These are phyloP conservation scores for Combretum micranthum DNA, from an alignment of 345 rosid genomes.

Conservation along the genomic window DNA sequence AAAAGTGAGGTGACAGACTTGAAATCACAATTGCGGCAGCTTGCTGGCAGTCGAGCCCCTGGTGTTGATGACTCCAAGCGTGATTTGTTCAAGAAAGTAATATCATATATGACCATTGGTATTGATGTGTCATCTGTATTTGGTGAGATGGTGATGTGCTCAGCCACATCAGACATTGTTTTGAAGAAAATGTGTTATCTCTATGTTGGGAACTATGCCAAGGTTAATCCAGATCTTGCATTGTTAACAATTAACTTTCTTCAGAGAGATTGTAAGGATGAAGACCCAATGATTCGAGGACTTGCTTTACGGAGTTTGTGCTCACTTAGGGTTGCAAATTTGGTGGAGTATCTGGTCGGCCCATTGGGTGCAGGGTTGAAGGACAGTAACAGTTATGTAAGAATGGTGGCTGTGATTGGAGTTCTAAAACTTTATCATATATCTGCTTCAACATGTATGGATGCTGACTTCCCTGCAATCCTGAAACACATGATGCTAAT, in stretches of 20 bases:
- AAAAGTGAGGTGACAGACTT: conserved; percentile 95
- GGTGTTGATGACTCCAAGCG: conserved; percentile 96
- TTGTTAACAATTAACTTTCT: conserved; percentile 90
- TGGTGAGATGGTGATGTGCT: conserved; percentile 99
- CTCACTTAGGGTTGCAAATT: conserved; percentile 75
- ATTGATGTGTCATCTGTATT: conserved; percentile 88
- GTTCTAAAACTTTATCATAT: conserved; percentile 89
- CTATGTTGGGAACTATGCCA: conserved; percentile 94
- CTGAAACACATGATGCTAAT: conserved; percentile 81
- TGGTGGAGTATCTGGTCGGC: conserved; percentile 96
- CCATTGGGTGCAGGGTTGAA: conserved; percentile 79
- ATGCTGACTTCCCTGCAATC: conserved; percentile 76
- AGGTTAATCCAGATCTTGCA: conserved; percentile 91
- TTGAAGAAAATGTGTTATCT: conserved; percentile 98
- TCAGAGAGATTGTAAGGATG: conserved; percentile 94
- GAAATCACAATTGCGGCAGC: conserved; percentile 88
- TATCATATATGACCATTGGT: conserved; percentile 90
- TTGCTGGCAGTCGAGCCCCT: conserved; percentile 93
- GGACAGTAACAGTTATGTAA: conserved; percentile 82
- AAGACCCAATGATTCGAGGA: conserved; percentile 96
- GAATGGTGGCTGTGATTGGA: conserved; percentile 83
- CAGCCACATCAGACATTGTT: conserved; percentile 94
- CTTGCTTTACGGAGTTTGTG: conserved; percentile 90
- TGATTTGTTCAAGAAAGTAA: conserved; percentile 89
- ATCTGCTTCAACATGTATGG: conserved; percentile 69